These are phyloP conservation scores for Limonium bicolor DNA, from an alignment of 148 eudicot species.

Conservation along the genomic window DNA sequence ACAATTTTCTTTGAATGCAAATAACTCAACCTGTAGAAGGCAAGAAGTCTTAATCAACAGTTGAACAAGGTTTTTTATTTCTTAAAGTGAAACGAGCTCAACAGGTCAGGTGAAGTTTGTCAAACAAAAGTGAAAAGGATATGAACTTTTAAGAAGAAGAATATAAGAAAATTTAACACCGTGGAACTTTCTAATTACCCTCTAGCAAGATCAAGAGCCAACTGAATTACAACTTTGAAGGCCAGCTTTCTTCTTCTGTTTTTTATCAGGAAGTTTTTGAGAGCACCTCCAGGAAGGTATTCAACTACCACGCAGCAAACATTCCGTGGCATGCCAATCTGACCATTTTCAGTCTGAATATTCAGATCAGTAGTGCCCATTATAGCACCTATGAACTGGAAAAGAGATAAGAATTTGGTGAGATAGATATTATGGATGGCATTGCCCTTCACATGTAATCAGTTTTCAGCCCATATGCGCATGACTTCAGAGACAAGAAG, in stretches of 20 bases:
- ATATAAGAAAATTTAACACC: background rate
- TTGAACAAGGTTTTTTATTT: no score
- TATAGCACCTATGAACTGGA: slow-evolving; percentile 85
- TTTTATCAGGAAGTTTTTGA: slow-evolving; percentile 64
- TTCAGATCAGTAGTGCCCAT: slow-evolving; percentile 56
- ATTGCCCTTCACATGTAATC: no score
- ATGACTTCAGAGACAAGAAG: no score
- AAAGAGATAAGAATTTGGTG: background rate
- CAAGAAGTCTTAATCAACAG: background rate
- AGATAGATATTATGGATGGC: no score
- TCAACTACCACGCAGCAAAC: slow-evolving; percentile 78
- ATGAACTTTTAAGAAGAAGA: background rate
- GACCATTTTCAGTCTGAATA: slow-evolving; percentile 63
- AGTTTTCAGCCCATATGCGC: no score
- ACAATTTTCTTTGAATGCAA: slow-evolving; percentile 67
- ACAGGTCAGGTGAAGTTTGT: no score
- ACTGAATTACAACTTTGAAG: slow-evolving; percentile 62
- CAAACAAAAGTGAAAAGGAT: background rate
- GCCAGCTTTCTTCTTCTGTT: slow-evolving; percentile 65
- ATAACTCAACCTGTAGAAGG: slow-evolving; percentile 40
- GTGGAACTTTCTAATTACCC: slow-evolving; percentile 25
- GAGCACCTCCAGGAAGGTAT: slow-evolving; percentile 79
- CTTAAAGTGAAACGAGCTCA: no score
- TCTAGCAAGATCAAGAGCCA: slow-evolving; percentile 78
- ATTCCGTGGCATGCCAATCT: slow-evolving; percentile 54